Evolutionary conservation across 192 early-diverging fungal genomes (phyloP).

Genomic region (Mortierella alpina): DNA sequence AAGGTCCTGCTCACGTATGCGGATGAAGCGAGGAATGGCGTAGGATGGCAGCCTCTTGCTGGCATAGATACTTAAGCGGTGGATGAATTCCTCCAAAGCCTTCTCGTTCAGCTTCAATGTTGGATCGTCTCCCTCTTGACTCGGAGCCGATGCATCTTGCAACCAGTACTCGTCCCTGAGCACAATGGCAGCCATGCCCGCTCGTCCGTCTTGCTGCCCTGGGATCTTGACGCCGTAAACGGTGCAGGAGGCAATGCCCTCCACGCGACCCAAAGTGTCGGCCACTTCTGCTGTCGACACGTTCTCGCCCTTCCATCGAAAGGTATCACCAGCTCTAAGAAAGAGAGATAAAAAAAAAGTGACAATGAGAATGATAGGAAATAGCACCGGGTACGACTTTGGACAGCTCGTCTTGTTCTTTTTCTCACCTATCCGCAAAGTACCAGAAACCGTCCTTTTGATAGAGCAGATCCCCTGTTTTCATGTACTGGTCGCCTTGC

Average conservation of each 20-base stretch:
- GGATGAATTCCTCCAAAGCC: conserved; percentile 30
- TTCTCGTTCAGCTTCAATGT: conserved; percentile 15
- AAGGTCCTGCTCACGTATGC: conserved; percentile 58
- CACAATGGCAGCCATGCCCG: conserved; percentile 64
- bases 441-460: conserved; percentile 61
- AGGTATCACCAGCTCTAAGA: conserved; percentile 70
- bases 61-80: conserved; percentile 46
- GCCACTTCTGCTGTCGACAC: conserved; percentile 69
- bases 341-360: conserved; percentile 65
- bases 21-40: conserved; percentile 71
- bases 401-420: too few species aligned
- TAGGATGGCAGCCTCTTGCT: conserved; percentile 64
- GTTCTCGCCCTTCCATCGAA: conserved; percentile 73
- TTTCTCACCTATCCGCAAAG: background rate
- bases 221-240: conserved; percentile 69
- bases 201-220: conserved; percentile 62
- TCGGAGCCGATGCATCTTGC: background rate
- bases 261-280: conserved; percentile 58
- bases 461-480: conserved; percentile 69
- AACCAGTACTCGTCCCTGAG: background rate
- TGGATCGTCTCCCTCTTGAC: too few species aligned
- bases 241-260: conserved; percentile 65
- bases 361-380: too few species aligned
- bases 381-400: too few species aligned
- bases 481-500: conserved; percentile 68